A percentile compares a stretch with the other conserved stretches of the same genome.
Evolutionary conservation across 1,284 basidiomycete species (phyloP).

Genomic region (Cryptococcus amylolentus): DNA sequence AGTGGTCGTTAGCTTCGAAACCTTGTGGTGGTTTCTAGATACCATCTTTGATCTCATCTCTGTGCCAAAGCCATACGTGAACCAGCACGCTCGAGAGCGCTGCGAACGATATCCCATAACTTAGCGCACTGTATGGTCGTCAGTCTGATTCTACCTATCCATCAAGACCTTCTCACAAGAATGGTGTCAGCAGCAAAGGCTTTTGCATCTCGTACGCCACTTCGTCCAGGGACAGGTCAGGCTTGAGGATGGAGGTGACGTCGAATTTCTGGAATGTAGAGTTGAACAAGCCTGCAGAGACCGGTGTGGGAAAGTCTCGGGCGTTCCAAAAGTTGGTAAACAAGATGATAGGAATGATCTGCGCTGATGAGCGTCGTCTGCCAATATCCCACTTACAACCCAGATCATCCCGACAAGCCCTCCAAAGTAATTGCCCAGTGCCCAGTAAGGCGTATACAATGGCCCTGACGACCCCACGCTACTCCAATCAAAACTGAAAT

Average conservation of each 20-base stretch:
- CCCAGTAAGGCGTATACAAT: slow-evolving; percentile 55
- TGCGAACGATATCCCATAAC: slow-evolving; percentile 52
- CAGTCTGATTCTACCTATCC: slow-evolving; percentile 1
- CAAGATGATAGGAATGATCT: slow-evolving; percentile 51
- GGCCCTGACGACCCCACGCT: slow-evolving; percentile 51
- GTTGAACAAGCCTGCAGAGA: slow-evolving; percentile 46
- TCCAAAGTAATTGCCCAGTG: slow-evolving; percentile 49
- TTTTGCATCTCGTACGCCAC: slow-evolving; percentile 46
- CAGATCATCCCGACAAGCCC: slow-evolving; percentile 52
- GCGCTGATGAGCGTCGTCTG: neutral
- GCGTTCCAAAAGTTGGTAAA: slow-evolving; percentile 53
- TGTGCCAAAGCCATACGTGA: slow-evolving; percentile 55
- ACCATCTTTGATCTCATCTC: slow-evolving; percentile 51
- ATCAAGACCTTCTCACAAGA: slow-evolving; percentile 42
- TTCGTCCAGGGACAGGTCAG: slow-evolving; percentile 51
- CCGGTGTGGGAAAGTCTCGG: slow-evolving; percentile 44
- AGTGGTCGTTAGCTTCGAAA: slow-evolving; percentile 2
- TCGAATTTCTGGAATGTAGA: slow-evolving; percentile 44
- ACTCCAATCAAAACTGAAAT: slow-evolving; percentile 55
- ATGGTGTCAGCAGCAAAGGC: slow-evolving; percentile 54
- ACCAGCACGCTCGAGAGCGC: slow-evolving; percentile 52
- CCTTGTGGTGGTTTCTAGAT: neutral
- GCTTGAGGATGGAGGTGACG: slow-evolving; percentile 45
- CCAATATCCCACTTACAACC: slow-evolving; percentile 37
- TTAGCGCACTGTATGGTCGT: slow-evolving; percentile 32